Percentiles rank a stretch among this genome's conserved stretches.
Conservation (phyloP, 2,329 filamentous ascomycete genomes). For the Exophiala aquamarina region DNA sequence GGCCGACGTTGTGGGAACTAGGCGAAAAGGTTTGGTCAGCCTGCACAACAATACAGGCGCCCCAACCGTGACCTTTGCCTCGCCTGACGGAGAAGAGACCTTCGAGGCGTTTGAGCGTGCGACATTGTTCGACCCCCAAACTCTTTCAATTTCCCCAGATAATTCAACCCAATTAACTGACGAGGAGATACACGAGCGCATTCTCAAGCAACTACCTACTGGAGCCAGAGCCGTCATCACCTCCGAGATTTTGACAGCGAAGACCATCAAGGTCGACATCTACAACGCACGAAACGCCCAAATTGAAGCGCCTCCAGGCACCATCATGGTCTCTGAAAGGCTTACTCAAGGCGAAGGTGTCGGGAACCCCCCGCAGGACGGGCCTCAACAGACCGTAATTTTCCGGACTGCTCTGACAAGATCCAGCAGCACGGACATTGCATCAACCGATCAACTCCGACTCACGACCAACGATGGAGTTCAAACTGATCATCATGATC, state of each 20-base stretch:
- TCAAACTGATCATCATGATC: constrained; percentile 33
- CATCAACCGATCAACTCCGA: constrained; percentile 16
- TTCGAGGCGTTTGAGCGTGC: constrained; percentile 42
- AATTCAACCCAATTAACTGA: constrained; percentile 42
- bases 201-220: constrained; percentile 43
- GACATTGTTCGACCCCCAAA: constrained; percentile 27
- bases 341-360: constrained; percentile 51
- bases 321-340: constrained; percentile 45
- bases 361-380: constrained; percentile 35
- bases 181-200: constrained; percentile 49
- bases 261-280: constrained; percentile 48
- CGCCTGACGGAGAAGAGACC: constrained; percentile 37
- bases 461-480: constrained; percentile 14
- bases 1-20: constrained; percentile 47
- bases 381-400: constrained; percentile 45
- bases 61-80: constrained; percentile 53
- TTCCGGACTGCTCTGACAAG: constrained; percentile 44
- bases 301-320: constrained; percentile 46
- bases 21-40: constrained; percentile 33
- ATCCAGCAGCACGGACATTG: constrained; percentile 24
- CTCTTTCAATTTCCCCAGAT: constrained; percentile 33
- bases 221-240: constrained; percentile 45
- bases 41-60: constrained; percentile 42
- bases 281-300: constrained; percentile 43
- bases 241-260: constrained; percentile 43